Conservation (phyloP, 495 filamentous ascomycete species). For the Entonaema liquescens region DNA sequence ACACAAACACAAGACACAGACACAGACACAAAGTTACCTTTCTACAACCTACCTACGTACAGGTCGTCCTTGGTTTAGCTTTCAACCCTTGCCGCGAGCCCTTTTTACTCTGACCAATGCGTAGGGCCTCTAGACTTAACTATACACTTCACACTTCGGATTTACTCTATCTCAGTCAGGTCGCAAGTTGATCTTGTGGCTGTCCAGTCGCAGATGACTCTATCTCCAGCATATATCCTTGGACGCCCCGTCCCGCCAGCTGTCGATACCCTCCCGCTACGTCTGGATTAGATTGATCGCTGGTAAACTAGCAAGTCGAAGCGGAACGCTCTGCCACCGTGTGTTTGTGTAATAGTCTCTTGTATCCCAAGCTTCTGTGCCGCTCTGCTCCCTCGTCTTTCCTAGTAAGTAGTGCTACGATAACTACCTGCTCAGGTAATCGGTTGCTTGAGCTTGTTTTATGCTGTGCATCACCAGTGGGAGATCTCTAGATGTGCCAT, state of each 20-base stretch:
- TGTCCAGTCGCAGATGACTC: not conserved
- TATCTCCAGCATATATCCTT: slow-evolving; percentile 17
- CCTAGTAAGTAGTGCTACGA: slow-evolving; percentile 1
- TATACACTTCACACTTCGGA: too few relatives aligned
- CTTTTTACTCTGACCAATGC: not conserved
- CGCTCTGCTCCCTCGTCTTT: not conserved
- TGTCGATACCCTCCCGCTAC: slow-evolving; percentile 30
- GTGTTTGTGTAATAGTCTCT: slow-evolving; percentile 8
- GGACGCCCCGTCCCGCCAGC: slow-evolving; percentile 28
- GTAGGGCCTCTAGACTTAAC: too few relatives aligned
- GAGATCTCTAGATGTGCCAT: not conserved
- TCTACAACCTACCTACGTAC: not conserved
- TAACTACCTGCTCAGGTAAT: not conserved
- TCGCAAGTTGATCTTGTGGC: not conserved
- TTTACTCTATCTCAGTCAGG: slow-evolving; percentile 14
- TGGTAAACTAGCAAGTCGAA: slow-evolving; percentile 14
- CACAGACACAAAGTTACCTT: too few relatives aligned
- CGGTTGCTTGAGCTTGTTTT: slow-evolving; percentile 6
- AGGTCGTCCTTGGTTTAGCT: not conserved
- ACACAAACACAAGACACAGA: slow-evolving; percentile 19
- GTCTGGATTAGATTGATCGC: slow-evolving; percentile 7
- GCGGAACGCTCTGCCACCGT: slow-evolving; percentile 7
- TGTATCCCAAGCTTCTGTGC: slow-evolving; percentile 11
- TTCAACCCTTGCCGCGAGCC: not conserved
- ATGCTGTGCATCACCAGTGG: slow-evolving; percentile 19